Conservation (phyloP, 2,329 filamentous ascomycete species). For the Aspergillus candidus region DNA sequence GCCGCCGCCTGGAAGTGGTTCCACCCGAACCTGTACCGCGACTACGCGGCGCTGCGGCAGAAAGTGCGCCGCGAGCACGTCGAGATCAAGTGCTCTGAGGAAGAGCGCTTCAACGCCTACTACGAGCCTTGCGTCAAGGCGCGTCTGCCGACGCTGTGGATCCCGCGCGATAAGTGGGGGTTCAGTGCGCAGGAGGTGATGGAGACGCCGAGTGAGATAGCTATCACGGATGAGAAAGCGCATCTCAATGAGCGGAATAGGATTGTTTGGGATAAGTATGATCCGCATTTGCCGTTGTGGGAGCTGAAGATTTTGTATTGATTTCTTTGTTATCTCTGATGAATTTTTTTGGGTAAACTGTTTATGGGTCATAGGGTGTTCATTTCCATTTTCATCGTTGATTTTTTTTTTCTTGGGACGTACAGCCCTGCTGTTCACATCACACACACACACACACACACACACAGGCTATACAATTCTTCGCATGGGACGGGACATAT, state of each 20-base stretch:
- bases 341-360: neutral
- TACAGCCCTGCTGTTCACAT: no score
- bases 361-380: neutral
- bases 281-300: conserved; percentile 52
- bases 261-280: conserved; percentile 55
- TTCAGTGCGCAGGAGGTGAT: conserved; percentile 69
- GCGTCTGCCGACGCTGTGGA: conserved; percentile 65
- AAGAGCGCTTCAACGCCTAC: conserved; percentile 62
- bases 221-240: conserved; percentile 73
- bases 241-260: conserved; percentile 64
- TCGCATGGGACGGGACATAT: no score
- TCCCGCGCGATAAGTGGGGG: conserved; percentile 67
- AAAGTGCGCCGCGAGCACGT: conserved; percentile 57
- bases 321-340: neutral
- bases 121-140: conserved; percentile 64
- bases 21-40: conserved; percentile 67
- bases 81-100: conserved; percentile 55
- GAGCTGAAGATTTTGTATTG: conserved; percentile 48
- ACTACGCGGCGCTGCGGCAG: conserved; percentile 65
- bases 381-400: neutral
- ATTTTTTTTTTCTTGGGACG: no score
- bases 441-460: no score
- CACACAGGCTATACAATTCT: no score
- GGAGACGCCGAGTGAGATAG: conserved; percentile 65
- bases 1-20: conserved; percentile 41